phyloP scores from a whole-genome alignment of 1,139 yeast genomes.

The Suhomyces yuchorum region DNA sequence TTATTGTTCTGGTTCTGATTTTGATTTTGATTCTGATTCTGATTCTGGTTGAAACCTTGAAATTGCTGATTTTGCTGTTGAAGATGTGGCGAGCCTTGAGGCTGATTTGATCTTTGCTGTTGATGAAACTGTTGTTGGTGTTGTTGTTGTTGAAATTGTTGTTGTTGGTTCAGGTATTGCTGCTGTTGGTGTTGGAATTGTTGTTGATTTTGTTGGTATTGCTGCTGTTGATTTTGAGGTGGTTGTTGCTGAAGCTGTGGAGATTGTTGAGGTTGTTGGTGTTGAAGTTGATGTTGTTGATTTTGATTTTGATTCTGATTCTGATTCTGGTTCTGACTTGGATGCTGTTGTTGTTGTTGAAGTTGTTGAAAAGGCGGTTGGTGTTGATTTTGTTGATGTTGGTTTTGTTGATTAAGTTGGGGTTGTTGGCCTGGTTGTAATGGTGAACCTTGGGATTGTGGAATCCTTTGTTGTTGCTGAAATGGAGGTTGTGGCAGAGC shows the following conservation, averaged over 20 bases:
- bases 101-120: not conserved
- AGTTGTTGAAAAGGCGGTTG: not conserved
- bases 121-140: slow-evolving; percentile 8
- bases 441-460: not conserved
- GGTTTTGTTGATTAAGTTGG: slow-evolving; percentile 11
- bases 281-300: too few species aligned
- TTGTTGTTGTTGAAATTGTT: slow-evolving; percentile 4
- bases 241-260: slow-evolving; percentile 2
- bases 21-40: not conserved
- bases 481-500: not conserved
- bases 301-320: not conserved
- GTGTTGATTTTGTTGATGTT: slow-evolving; percentile 5
- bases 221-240: slow-evolving; percentile 1
- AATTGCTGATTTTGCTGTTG: not conserved
- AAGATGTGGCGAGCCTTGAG: not conserved
- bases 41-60: not conserved
- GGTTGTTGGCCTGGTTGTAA: slow-evolving; percentile 18
- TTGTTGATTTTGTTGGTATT: slow-evolving; percentile 1
- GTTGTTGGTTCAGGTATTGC: slow-evolving; percentile 5
- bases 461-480: not conserved
- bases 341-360: slow-evolving; percentile 1
- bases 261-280: slow-evolving; percentile 3
- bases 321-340: not conserved
- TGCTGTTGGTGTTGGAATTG: slow-evolving; percentile 6
- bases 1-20: not conserved